Conservation (phyloP, 257 asterid species). For the Nicotiana otophora region DNA sequence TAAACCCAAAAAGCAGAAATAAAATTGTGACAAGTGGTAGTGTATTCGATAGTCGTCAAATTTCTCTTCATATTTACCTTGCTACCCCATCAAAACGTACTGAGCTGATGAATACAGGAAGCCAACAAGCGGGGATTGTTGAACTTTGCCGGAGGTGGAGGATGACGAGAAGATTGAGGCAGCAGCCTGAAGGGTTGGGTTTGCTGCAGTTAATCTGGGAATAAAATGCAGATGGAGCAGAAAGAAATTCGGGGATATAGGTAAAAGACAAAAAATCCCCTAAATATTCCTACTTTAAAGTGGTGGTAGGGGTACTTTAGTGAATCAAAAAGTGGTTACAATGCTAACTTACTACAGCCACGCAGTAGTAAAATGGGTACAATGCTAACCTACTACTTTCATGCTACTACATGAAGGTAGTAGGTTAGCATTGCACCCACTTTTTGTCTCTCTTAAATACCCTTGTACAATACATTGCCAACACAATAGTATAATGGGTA, state of each 20-base stretch:
- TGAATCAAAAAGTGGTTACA: neutral
- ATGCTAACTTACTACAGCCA: neutral
- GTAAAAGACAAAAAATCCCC: neutral
- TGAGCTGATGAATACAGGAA: no score
- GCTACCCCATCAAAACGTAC: no score
- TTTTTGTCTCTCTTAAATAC: neutral
- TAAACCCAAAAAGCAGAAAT: no score
- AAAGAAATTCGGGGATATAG: neutral
- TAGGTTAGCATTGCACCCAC: neutral
- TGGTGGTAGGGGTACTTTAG: neutral
- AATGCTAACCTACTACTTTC: neutral
- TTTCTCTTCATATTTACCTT: no score
- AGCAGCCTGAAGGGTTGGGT: no score
- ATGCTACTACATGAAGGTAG: neutral
- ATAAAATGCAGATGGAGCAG: no score
- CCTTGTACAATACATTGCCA: neutral
- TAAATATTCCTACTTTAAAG: neutral
- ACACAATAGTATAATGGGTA: neutral
- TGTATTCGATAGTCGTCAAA: no score
- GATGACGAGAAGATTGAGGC: no score
- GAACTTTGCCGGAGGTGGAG: no score
- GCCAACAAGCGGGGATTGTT: no score
- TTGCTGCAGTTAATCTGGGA: no score
- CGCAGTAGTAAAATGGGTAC: neutral
- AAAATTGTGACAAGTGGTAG: no score